Conservation (phyloP, 306 rosid species). For the Corylus americana region DNA sequence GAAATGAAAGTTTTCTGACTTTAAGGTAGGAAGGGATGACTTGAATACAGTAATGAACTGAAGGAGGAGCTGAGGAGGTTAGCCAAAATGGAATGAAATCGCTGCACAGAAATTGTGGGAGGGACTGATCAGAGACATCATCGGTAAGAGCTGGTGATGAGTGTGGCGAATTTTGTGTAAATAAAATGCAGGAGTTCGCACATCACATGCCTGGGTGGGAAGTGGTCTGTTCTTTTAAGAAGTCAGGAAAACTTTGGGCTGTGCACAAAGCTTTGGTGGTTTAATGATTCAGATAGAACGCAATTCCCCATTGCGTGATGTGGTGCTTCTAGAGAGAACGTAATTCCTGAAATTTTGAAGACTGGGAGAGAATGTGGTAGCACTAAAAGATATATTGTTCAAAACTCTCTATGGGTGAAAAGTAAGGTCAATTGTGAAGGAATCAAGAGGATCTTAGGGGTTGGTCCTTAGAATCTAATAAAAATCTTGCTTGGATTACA, state of each 20-base stretch:
- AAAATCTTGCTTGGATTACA: neutral
- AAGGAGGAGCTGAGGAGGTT: conserved; percentile 1
- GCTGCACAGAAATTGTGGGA: neutral
- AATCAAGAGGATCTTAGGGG: neutral
- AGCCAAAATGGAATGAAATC: too few species aligned
- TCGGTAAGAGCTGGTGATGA: too few species aligned
- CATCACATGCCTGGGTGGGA: neutral
- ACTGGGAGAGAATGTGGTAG: too few species aligned
- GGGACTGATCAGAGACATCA: neutral
- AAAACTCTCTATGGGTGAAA: neutral
- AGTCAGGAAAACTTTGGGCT: neutral
- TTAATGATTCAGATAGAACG: neutral
- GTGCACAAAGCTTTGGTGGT: conserved; percentile 4
- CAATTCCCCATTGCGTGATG: too few species aligned
- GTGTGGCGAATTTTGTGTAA: neutral
- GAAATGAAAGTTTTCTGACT: neutral
- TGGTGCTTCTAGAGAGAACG: too few species aligned
- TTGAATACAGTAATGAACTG: neutral
- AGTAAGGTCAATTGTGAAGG: neutral
- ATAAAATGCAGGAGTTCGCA: neutral
- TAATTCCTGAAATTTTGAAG: too few species aligned
- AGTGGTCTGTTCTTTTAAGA: neutral
- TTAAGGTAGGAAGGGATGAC: neutral
- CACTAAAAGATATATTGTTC: too few species aligned
- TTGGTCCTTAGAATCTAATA: neutral